These are phyloP conservation scores for Kappamyces sp. DNA, from an alignment of 192 early-diverging fungal species.

Conservation along the genomic window DNA sequence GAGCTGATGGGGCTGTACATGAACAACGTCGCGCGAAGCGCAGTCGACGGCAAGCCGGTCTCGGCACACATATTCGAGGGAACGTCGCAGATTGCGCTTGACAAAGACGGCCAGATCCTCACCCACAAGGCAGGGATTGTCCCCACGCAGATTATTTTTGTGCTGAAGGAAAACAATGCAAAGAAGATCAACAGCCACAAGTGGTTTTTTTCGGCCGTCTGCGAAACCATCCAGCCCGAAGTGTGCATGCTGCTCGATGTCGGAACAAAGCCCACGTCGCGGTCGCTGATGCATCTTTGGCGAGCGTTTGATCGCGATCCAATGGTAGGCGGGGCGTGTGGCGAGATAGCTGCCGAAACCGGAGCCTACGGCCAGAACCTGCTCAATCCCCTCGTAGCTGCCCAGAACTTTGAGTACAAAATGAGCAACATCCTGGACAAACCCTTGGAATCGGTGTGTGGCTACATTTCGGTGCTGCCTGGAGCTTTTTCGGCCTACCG, in stretches of 20 bases:
- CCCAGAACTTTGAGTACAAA: conserved; percentile 88
- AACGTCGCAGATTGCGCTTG: conserved; percentile 36
- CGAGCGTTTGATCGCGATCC: conserved; percentile 60
- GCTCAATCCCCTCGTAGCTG: conserved; percentile 65
- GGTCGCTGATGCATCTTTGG: conserved; percentile 51
- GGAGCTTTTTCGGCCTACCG: conserved; percentile 77
- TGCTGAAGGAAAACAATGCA: conserved; percentile 55
- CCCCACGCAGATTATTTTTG: conserved; percentile 47
- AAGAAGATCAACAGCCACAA: conserved; percentile 61
- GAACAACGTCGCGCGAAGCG: conserved; percentile 37
- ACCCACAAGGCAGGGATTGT: conserved; percentile 19
- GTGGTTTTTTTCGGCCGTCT: conserved; percentile 75
- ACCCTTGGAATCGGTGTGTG: conserved; percentile 66
- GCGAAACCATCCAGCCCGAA: conserved; percentile 58
- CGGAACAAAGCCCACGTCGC: conserved; percentile 62
- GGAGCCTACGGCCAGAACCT: conserved; percentile 48
- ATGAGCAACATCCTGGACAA: conserved; percentile 70
- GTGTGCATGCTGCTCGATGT: conserved; percentile 68
- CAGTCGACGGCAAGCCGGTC: conserved; percentile 39
- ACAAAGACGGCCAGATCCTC: conserved; percentile 21
- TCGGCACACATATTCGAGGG: conserved; percentile 51
- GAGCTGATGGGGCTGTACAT: conserved; percentile 58
- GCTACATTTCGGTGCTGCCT: conserved; percentile 76
- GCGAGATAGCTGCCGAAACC: conserved; percentile 63
- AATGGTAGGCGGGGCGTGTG: conserved; percentile 72